Evolutionary conservation across 2,329 filamentous ascomycete genomes (phyloP), one percentile per base, ranked within the genome.

Genomic region (Sarocladium brachiariae): DNA sequence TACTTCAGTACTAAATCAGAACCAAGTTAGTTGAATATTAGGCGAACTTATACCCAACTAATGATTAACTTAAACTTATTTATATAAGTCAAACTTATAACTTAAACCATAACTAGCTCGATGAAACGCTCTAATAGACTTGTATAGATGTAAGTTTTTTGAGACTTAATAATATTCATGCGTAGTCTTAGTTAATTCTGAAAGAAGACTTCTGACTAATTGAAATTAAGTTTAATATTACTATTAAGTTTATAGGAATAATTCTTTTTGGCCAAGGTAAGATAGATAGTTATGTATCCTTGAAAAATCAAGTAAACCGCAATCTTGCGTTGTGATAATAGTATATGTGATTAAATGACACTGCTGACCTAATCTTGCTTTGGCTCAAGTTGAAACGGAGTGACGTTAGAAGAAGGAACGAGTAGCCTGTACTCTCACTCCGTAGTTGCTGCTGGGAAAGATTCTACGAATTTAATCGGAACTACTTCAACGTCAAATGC

Each of bases 1-100:
- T 33, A 25, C 38, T 41, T 39, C 49, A 52, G 35, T 45, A 39
- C n/a, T 45, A 31, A 23, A 52, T 47, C 21, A 33, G 37, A 43
- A 3, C 25, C 14, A 49, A 50, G 47, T 38, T 30, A 2, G 13
- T 34, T 16, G 1, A 51, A 13, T 37, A 45, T 24, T 25, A 21
- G 31, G 5, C 24, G 11, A 23, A 50, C 19, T n/a, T 50, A 25
- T 47, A 47, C 34, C 30, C 47, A 39, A 39, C 16, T 41, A 41
- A 46, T 45, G 31, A 13, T 43, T 24, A 23, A 50, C 19, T n/a
- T 50, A 25, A 50, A 47, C 34, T 37, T 47, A 39, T 50, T 27
- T 41, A 41, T 41, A 13, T 30, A 30, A 30, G 7, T 30, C 27
- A 30, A 30, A 30, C 27, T 30, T 13, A 30, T 30, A 30, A 30